Percentiles rank a stretch among this genome's conserved stretches.
Conservation (phyloP, 441 rosid genomes). For the Gossypium schwendimanii region DNA sequence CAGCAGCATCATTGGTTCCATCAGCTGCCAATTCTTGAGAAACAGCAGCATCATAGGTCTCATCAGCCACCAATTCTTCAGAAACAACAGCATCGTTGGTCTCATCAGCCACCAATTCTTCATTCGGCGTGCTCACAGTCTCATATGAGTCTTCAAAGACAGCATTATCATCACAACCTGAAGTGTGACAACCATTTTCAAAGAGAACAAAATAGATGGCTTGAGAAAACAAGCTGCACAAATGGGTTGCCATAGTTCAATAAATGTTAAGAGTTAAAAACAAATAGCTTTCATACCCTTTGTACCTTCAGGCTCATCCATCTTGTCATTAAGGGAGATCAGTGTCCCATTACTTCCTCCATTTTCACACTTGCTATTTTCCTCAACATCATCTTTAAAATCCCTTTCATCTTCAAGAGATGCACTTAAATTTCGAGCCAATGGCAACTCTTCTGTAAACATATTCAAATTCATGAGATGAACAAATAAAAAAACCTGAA, state of each 20-base stretch:
- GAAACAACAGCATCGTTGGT: background rate
- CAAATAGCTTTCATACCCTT: slow-evolving; percentile 19
- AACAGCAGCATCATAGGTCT: background rate
- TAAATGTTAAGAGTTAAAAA: background rate
- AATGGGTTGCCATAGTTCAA: background rate
- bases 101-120: background rate
- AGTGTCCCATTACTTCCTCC: background rate
- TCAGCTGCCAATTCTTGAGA: background rate
- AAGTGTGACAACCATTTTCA: background rate
- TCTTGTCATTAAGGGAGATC: background rate
- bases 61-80: slow-evolving; percentile 9
- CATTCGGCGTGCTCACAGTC: background rate
- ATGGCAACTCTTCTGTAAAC: slow-evolving; percentile 12
- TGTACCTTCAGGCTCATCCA: slow-evolving; percentile 12
- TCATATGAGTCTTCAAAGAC: slow-evolving; percentile 7
- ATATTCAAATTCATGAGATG: background rate
- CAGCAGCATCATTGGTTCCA: background rate
- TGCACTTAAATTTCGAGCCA: slow-evolving; percentile 21
- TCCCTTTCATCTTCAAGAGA: slow-evolving; percentile 19
- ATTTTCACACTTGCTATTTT: background rate
- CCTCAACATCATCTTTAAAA: slow-evolving; percentile 1
- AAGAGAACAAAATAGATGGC: background rate
- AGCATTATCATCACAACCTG: slow-evolving; percentile 12
- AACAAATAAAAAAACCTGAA: background rate
- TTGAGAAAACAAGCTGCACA: background rate